Conservation (phyloP, 192 early-diverging fungal species). For the Phycomyces nitens region DNA sequence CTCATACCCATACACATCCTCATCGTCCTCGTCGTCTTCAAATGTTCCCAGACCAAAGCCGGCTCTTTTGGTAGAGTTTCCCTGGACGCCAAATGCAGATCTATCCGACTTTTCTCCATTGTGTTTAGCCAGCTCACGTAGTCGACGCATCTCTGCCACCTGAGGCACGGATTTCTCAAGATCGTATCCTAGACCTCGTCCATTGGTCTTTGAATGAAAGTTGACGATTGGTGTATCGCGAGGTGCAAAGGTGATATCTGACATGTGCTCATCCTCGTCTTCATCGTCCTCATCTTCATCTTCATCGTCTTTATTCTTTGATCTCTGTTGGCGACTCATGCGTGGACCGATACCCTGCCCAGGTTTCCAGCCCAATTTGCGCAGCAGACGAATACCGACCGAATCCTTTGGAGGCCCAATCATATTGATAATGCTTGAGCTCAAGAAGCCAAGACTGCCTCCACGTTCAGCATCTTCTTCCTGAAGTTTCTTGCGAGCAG, state of each 20-base stretch:
- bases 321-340: slow-evolving; percentile 29
- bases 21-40: slow-evolving; percentile 59
- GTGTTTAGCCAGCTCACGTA: slow-evolving; percentile 27
- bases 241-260: slow-evolving; percentile 60
- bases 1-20: slow-evolving; percentile 33
- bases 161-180: slow-evolving; percentile 64
- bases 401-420: slow-evolving; percentile 62
- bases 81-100: slow-evolving; percentile 64
- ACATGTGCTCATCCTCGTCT: slow-evolving; percentile 28
- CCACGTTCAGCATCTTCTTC: slow-evolving; percentile 42
- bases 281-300: slow-evolving; percentile 25
- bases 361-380: slow-evolving; percentile 84
- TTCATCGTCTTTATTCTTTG: slow-evolving; percentile 9
- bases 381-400: slow-evolving; percentile 57
- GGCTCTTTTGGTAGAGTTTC: slow-evolving; percentile 40
- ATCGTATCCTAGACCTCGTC: slow-evolving; percentile 69
- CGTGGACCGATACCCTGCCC: slow-evolving; percentile 84
- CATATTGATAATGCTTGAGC: slow-evolving; percentile 48
- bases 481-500: slow-evolving; percentile 40
- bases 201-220: slow-evolving; percentile 52
- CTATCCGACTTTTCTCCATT: slow-evolving; percentile 15
- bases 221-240: slow-evolving; percentile 51
- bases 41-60: slow-evolving; percentile 67
- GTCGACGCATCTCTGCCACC: slow-evolving; percentile 35
- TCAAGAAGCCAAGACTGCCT: slow-evolving; percentile 27